These are phyloP conservation scores for Epicoccum nigrum DNA, from an alignment of 2,329 filamentous ascomycete species.

Conservation along the genomic window DNA sequence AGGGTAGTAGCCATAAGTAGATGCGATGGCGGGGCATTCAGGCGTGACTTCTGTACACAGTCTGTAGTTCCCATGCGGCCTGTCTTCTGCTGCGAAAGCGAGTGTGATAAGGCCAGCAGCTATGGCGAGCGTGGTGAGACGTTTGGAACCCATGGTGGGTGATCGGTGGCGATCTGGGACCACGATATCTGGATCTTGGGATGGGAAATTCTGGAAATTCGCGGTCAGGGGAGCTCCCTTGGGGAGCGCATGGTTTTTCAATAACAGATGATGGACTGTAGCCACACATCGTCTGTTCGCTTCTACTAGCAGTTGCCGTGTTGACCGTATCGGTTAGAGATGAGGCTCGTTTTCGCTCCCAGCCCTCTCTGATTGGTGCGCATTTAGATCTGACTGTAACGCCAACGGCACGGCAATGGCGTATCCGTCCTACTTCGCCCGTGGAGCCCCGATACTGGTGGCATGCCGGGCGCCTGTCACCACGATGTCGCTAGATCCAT, in stretches of 20 bases:
- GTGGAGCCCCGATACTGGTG: neutral
- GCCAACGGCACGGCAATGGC: neutral
- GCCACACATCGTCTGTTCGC: constrained; percentile 3
- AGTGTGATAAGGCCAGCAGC: constrained; percentile 3
- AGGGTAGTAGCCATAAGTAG: constrained; percentile 51
- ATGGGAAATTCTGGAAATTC: neutral
- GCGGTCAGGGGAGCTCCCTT: neutral
- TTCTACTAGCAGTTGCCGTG: constrained; percentile 9
- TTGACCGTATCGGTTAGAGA: constrained; percentile 9
- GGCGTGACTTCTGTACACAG: constrained; percentile 31
- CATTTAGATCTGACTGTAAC: constrained; percentile 7
- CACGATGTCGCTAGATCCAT: neutral
- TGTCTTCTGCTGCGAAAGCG: constrained; percentile 19
- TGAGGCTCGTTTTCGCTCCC: constrained; percentile 16
- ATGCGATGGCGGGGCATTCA: constrained; percentile 43
- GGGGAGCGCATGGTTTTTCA: constrained; percentile 12
- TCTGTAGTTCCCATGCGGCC: constrained; percentile 31
- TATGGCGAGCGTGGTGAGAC: constrained; percentile 3
- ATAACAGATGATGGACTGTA: constrained; percentile 6
- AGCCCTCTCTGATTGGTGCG: constrained; percentile 13
- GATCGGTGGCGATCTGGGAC: neutral
- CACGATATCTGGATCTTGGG: constrained; percentile 2
- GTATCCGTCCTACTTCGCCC: neutral
- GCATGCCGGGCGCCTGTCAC: constrained; percentile 1
- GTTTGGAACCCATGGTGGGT: constrained; percentile 5